phyloP scores from a whole-genome alignment of 179 eudicot species.

The Drosera spatulata region DNA sequence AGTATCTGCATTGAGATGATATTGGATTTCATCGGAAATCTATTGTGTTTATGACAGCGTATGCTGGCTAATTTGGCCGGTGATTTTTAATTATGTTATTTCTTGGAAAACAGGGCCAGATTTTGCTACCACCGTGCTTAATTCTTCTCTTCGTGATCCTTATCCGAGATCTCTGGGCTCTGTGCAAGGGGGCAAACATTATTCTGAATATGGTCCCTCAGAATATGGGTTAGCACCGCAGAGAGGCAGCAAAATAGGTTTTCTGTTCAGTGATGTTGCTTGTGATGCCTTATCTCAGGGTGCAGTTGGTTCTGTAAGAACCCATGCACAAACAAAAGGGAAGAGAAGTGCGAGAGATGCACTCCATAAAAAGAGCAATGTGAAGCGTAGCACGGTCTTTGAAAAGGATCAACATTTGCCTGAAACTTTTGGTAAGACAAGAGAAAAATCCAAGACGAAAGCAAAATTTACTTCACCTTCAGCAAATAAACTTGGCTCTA shows the following conservation, averaged over 20 bases:
- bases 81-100: too few species aligned
- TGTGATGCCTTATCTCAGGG: slow-evolving; percentile 17
- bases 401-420: slow-evolving; percentile 9
- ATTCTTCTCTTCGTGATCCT: slow-evolving; percentile 13
- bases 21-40: too few species aligned
- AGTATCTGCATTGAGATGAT: too few species aligned
- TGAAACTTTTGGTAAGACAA: slow-evolving; percentile 15
- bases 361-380: slow-evolving; percentile 11
- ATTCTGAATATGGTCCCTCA: slow-evolving; percentile 14
- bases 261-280: slow-evolving; percentile 27
- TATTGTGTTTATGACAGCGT: too few species aligned
- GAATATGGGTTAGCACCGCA: slow-evolving; percentile 13
- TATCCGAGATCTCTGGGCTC: slow-evolving; percentile 17
- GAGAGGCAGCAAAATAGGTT: slow-evolving; percentile 21
- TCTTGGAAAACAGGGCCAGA: too few species aligned
- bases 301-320: slow-evolving; percentile 8
- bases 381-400: slow-evolving; percentile 5
- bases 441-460: slow-evolving; percentile 14
- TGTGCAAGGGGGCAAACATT: slow-evolving; percentile 11
- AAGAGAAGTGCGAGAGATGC: slow-evolving; percentile 24
- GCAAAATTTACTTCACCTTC: neutral
- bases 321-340: slow-evolving; percentile 14
- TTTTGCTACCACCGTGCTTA: too few species aligned
- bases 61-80: too few species aligned
- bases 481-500: slow-evolving; percentile 12